phyloP scores from a whole-genome alignment of 257 asterid species.

The Solanum chiquidenum region DNA sequence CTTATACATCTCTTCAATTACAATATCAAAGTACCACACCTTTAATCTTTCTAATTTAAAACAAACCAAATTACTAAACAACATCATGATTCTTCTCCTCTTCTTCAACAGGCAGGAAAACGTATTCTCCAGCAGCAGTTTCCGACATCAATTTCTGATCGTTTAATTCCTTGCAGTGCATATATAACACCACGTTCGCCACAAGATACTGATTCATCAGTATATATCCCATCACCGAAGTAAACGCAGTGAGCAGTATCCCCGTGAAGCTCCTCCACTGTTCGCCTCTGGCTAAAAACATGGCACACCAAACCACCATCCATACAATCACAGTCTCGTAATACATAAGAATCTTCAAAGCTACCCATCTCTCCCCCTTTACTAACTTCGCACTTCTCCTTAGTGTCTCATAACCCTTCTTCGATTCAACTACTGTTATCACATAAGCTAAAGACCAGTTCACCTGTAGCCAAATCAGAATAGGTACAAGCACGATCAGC shows the following conservation, averaged over 20 bases:
- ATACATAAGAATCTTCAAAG: neutral
- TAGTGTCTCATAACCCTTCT: neutral
- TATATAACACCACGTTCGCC: neutral
- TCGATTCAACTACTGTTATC: neutral
- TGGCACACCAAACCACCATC: conserved; percentile 22
- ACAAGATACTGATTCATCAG: neutral
- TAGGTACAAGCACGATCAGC: neutral
- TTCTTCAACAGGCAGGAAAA: neutral
- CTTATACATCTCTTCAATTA: neutral
- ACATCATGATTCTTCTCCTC: neutral
- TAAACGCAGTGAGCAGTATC: neutral
- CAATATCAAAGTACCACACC: neutral
- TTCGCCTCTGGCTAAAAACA: conserved; percentile 13
- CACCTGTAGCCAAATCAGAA: neutral
- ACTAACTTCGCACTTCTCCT: neutral
- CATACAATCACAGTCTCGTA: conserved; percentile 23
- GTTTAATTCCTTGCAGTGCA: neutral
- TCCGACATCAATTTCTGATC: neutral
- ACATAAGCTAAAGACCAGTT: conserved; percentile 1
- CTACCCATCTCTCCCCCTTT: neutral
- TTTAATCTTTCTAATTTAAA: neutral
- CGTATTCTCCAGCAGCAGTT: neutral
- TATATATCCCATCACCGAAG: neutral
- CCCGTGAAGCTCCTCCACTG: neutral
- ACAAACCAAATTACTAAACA: neutral